These are phyloP conservation scores for Penicillium subrubescens DNA, from an alignment of 495 filamentous ascomycete species.

Conservation along the genomic window DNA sequence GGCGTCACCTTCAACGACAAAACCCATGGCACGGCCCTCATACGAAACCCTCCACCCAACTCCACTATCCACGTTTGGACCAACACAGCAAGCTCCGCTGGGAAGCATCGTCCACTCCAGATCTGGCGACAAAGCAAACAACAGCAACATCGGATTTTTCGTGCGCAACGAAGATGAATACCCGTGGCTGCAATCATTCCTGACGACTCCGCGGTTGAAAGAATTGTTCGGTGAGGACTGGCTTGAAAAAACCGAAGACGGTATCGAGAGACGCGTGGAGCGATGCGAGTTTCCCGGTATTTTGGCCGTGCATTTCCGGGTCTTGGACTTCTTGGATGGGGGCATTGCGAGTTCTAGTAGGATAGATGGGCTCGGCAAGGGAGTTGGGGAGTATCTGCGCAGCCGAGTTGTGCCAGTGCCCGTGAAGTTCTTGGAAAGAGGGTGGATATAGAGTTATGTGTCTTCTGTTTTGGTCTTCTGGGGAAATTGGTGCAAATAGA, in stretches of 20 bases:
- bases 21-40: neutral
- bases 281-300: neutral
- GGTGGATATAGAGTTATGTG: neutral
- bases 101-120: neutral
- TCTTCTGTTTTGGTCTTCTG: neutral
- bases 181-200: neutral
- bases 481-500: neutral
- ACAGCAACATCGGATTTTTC: neutral
- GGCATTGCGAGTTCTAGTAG: neutral
- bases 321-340: neutral
- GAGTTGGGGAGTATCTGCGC: neutral
- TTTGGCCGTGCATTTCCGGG: neutral
- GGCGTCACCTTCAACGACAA: neutral
- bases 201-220: neutral
- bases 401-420: neutral
- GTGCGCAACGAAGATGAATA: neutral
- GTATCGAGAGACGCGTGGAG: neutral
- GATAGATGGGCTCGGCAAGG: neutral
- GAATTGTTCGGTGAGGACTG: neutral
- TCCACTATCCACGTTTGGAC: neutral
- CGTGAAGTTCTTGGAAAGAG: neutral
- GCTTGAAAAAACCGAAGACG: neutral
- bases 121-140: neutral
- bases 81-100: neutral
- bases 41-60: neutral